Conservation (phyloP, 208 protist species). For the Trypanosoma boissoni region DNA sequence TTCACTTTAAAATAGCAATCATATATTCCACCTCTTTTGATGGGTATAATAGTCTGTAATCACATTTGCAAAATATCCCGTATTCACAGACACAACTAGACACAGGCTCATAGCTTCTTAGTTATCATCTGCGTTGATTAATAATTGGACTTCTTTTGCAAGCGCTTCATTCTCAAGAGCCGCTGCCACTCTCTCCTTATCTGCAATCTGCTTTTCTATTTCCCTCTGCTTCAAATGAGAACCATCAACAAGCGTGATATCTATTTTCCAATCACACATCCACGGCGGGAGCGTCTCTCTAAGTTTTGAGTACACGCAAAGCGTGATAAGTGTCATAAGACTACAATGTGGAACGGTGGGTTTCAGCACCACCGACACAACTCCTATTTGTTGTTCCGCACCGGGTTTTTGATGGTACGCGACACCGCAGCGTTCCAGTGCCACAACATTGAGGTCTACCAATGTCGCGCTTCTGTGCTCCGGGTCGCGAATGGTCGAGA, state of each 20-base stretch:
- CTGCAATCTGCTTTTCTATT: slow-evolving; percentile 24
- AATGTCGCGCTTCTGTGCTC: slow-evolving; percentile 21
- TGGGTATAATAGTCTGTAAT: too few relatives aligned
- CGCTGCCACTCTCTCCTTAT: slow-evolving; percentile 29
- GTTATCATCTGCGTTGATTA: slow-evolving; percentile 22
- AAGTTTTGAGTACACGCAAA: slow-evolving; percentile 25
- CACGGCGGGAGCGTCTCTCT: slow-evolving; percentile 20
- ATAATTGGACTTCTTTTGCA: slow-evolving; percentile 15
- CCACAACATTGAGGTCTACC: slow-evolving; percentile 26
- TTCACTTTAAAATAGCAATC: too few relatives aligned
- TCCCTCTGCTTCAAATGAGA: slow-evolving; percentile 23
- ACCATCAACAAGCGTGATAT: slow-evolving; percentile 25
- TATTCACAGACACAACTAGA: too few relatives aligned
- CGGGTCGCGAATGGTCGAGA: slow-evolving; percentile 26
- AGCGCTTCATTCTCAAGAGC: slow-evolving; percentile 25
- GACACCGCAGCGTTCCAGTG: slow-evolving; percentile 17
- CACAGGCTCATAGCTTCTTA: too few relatives aligned
- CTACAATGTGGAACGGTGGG: slow-evolving; percentile 31
- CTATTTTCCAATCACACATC: slow-evolving; percentile 22
- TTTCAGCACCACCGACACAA: slow-evolving; percentile 24
- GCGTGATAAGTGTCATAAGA: slow-evolving; percentile 28
- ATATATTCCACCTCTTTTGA: too few relatives aligned
- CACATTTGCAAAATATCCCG: too few relatives aligned
- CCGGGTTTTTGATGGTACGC: slow-evolving; percentile 5
- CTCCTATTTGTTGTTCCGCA: slow-evolving; percentile 15